Base-by-base conservation (phyloP, 805 yeast species). In the Wickerhamiella occidentalis region DNA sequence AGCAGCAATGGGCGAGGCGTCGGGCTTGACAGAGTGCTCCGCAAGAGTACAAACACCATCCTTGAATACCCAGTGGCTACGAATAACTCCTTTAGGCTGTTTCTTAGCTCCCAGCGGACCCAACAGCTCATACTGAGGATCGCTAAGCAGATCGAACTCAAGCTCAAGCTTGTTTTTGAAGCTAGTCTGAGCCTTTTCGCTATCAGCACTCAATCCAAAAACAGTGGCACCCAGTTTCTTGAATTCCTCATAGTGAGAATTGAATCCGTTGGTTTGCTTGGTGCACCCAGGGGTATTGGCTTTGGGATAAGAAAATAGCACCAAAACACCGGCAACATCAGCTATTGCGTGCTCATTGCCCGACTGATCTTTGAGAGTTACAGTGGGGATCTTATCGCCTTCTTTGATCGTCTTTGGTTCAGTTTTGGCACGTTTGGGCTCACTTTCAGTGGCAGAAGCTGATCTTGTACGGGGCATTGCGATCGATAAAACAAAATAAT, bases 251-350 rank as follows among this genome's bases (percentile, higher is more conserved):
- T 68, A 80, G 57, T 77, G 77, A 55, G 77, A 80, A 58, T 92
- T 79, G 63, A 82, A 92, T 0, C 96, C 96, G 62, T 83, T 76
- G 2, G 88, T 96, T 67, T 90, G 98, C 58, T 86, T 76, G 1
- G 98, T 90, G 66, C 98, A 92, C 2, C 98, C 98, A 1, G 96
- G 95, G 0, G 97, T 90, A 22, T 82, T 78, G 0, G 97, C 97
- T 61, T 75, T 81, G 48, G 97, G 97, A 62, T 88, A 90, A 17
- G 95, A 59, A 48, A 65, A 80, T 18, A 79, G 69, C 25, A 79
- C 71, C 12, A 77, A 65, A 17, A 69, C 64, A 33, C 75, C 69
- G 64, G 64, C 17, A 70, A 54, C 15, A 3, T 69, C 64, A 18
- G 65, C 68, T 54, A 82, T 60, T 33, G 76, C 70, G 17, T 82